These are phyloP conservation scores for Aspergillus sclerotiicarbonarius DNA, from an alignment of 495 filamentous ascomycete genomes.

Conservation along the genomic window DNA sequence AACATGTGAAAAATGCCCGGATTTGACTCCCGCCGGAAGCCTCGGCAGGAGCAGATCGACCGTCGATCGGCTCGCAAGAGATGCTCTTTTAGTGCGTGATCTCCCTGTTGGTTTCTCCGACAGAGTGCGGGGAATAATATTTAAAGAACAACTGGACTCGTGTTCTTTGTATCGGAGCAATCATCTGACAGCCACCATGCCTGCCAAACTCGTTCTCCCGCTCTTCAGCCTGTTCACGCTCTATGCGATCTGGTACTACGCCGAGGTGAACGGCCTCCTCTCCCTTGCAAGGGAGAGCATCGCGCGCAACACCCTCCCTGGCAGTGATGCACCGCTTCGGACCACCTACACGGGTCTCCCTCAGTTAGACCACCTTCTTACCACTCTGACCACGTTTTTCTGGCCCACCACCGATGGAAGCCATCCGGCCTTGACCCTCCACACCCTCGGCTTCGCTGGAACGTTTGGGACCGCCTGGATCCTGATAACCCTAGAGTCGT, in stretches of 20 bases:
- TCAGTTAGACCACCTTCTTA: constrained; percentile 46
- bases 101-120: too few relatives aligned
- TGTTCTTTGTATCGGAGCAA: too few relatives aligned
- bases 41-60: too few relatives aligned
- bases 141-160: too few relatives aligned
- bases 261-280: constrained; percentile 40
- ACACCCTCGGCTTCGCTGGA: constrained; percentile 50
- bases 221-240: constrained; percentile 40
- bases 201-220: constrained; percentile 36
- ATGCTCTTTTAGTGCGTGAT: too few relatives aligned
- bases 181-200: too few relatives aligned
- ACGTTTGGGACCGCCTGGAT: constrained; percentile 57
- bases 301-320: constrained; percentile 39
- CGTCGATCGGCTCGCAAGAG: too few relatives aligned
- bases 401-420: constrained; percentile 52
- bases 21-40: too few relatives aligned
- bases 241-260: constrained; percentile 43
- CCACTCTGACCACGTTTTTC: constrained; percentile 53
- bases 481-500: constrained; percentile 54
- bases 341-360: constrained; percentile 51
- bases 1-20: too few relatives aligned
- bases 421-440: constrained; percentile 41
- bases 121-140: too few relatives aligned
- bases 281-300: constrained; percentile 27
- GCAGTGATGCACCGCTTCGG: constrained; percentile 36